These are phyloP conservation scores for Monosporascus ibericus DNA, from an alignment of 2,329 filamentous ascomycete genomes.

Conservation along the genomic window DNA sequence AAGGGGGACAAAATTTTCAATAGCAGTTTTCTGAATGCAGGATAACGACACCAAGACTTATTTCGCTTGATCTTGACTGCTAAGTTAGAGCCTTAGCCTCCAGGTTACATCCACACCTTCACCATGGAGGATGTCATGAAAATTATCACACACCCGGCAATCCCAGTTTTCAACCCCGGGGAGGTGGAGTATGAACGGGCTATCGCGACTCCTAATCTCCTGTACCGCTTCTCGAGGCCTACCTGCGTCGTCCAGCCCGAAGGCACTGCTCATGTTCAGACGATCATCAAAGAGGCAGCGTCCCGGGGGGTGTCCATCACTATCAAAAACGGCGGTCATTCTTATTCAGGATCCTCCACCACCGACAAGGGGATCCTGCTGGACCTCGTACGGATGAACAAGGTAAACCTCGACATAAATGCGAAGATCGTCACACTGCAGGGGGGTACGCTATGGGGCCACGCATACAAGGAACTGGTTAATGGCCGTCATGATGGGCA, in stretches of 20 bases:
- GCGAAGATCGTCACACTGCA: conserved; percentile 14
- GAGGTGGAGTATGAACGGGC: conserved; percentile 15
- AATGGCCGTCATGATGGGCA: conserved; percentile 13
- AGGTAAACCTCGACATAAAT: conserved; percentile 15
- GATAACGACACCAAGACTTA: no score
- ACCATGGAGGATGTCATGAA: no score
- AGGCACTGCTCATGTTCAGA: conserved; percentile 8
- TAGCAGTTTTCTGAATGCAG: no score
- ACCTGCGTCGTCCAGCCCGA: conserved; percentile 18
- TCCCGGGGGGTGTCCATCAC: conserved; percentile 8
- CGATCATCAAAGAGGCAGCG: conserved; percentile 9
- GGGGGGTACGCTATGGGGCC: conserved; percentile 24
- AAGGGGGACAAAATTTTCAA: no score
- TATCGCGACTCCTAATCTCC: conserved; percentile 20
- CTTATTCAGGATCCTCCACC: conserved; percentile 25
- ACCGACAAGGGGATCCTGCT: conserved; percentile 21
- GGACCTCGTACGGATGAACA: conserved; percentile 25
- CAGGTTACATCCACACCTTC: no score
- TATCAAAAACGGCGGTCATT: conserved; percentile 26
- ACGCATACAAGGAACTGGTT: conserved; percentile 26
- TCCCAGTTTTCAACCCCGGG: conserved; percentile 3
- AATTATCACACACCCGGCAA: not conserved
- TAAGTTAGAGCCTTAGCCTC: no score
- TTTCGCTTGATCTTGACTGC: no score
- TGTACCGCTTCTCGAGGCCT: conserved; percentile 21